Evolutionary conservation across 2,329 filamentous ascomycete species (phyloP).

Genomic region (Ceratocystiopsis sp.): DNA sequence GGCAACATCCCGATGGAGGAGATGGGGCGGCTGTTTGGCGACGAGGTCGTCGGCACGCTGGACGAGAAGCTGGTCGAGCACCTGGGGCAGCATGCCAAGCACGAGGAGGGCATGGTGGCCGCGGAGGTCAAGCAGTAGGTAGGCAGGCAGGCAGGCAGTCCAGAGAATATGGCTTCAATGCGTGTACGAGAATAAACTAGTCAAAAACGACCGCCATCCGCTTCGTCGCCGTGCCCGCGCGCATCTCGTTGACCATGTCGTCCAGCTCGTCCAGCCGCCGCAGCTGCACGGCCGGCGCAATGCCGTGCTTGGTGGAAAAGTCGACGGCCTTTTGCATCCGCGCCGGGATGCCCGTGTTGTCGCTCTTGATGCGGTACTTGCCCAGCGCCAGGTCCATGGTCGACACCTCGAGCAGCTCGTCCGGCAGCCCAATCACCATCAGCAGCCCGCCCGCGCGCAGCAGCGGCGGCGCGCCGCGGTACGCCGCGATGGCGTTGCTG

Average conservation of each 20-base stretch:
- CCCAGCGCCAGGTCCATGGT: constrained; percentile 5
- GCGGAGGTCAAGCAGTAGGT: not conserved
- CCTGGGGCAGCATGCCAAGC: not conserved
- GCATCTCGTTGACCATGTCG: constrained; percentile 1
- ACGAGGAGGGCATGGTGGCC: not conserved
- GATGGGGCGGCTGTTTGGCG: constrained; percentile 1
- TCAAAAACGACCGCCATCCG: not conserved
- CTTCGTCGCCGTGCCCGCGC: not conserved
- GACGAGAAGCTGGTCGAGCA: not conserved
- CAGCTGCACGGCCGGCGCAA: constrained; percentile 3
- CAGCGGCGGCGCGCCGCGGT: not conserved
- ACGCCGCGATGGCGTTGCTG: constrained; percentile 3
- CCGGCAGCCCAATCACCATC: constrained; percentile 5
- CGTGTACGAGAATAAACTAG: not conserved
- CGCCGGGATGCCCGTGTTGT: constrained; percentile 7
- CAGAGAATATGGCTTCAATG: too few species aligned
- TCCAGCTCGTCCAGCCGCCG: not conserved
- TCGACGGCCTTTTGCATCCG: constrained; percentile 7
- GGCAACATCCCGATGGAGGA: constrained; percentile 2
- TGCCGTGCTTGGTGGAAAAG: constrained; percentile 7
- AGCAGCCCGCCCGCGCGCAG: constrained; percentile 2
- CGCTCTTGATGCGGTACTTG: constrained; percentile 8
- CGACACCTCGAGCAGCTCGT: constrained; percentile 2
- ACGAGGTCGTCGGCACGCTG: constrained; percentile 1
- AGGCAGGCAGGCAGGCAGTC: too few species aligned